Evolutionary conservation across 2,329 filamentous ascomycete species (phyloP), one percentile per base, ranked within the genome.

Genomic region (Penicillium sp.): DNA sequence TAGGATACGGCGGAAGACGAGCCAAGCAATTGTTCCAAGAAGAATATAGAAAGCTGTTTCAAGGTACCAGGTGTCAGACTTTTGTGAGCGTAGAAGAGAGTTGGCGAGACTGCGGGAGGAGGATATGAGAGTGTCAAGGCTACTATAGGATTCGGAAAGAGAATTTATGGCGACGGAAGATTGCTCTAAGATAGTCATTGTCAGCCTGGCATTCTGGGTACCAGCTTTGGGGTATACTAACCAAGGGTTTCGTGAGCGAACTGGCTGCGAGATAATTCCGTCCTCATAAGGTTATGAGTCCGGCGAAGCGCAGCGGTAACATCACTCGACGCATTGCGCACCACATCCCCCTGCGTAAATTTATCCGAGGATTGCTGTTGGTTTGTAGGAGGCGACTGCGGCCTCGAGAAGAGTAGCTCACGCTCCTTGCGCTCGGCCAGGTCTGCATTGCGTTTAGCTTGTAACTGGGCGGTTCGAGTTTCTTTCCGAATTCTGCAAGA

Each of bases 11-110:
- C 94, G 80, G 66, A 95, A 97, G 6, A 96, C 68, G 7, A 99
- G 80, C 94, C 94, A 99, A 24, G 78, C 80, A 34, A 92, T 85
- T 1, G 91, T 97, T 5, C 76, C 83, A 18, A 88, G 66, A 13
- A 97, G 81, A 62, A 97, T 80, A 68, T 92, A 95, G 60, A 97
- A 86, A 2, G 92, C 85, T 30, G 90, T 95, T 73, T 94, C 89
- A 27, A 99, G 82, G 69, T 99, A 99, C 94, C 94, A 99, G 2
- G 92, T 97, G 69, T 99, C 94, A 59, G 88, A 94, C 80, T 99
- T 99, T 68, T 95, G 91, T 58, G 90, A 94, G 55, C 85, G 84
- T 40, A 97, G 76, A 39, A 99, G 78, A 15, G 90, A 90, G 6
- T 85, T 84, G 7, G 97, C 83, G 15, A 99, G 78, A 49, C 86